Base-by-base conservation (phyloP, 2,329 filamentous ascomycete genomes). In the Lecanosticta acicola region DNA sequence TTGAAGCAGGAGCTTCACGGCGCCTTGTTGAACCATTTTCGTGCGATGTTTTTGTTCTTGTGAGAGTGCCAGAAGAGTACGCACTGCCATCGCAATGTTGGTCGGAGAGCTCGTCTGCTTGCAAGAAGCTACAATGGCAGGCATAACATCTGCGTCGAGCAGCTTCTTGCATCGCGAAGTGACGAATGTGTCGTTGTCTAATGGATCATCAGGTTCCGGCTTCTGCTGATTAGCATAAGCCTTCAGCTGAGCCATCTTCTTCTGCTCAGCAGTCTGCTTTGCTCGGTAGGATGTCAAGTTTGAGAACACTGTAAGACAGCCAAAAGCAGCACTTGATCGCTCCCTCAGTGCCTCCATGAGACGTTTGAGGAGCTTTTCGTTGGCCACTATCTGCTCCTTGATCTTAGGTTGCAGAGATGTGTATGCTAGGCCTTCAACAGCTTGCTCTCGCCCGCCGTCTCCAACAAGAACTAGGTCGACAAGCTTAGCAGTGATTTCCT, bases 391-490 rank as follows among this genome's bases (percentile, higher is more conserved):
- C 39, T 82, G 78, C 64, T 97, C 87, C 65, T 94, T 95, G 47
- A 96, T 80, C 48, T 80, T 81, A 4, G 91, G 81, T 59, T 88
- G 87, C 32, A 97, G 76, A 8, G 91, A 94, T 3, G 89, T 84
- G 65, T 95, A 97, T 11, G 91, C 93, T 49, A 98, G 73, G 4
- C 91, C 93, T 68, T 98, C 93, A 44, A 97, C 80, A 61, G 85
- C 81, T 58, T 85, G 79, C 50, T 78, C 76, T 51, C 73, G 75
- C 32, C 60, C 60, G n/a, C 46, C 48, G 32, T 58, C 51, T 10
- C 50, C 43, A 73, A 70, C 50, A 26, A 65, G 24, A 3, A 62
- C 62, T 3, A 64, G 46, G 14, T 55, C 49, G 19, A 57, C 57
- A 8, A 65, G 55, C 49, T 61, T 62, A 8, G 44, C 39, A 1